Evolutionary conservation across 2,329 filamentous ascomycete genomes (phyloP), one percentile per base, ranked within the genome.

Genomic region (Colletotrichum sp.): DNA sequence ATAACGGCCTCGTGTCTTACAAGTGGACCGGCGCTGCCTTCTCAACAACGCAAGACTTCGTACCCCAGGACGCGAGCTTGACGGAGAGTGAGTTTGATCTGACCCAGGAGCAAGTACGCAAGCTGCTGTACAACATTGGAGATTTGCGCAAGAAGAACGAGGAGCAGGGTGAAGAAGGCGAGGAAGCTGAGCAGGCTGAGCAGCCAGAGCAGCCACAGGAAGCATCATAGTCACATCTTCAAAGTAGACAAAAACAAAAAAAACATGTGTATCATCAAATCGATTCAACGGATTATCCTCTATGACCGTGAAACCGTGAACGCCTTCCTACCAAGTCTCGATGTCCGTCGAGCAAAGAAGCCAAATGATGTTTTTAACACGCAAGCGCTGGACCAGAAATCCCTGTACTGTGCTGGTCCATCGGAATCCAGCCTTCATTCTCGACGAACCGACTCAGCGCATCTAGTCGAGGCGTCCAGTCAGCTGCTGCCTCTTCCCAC

Each of bases 51-150:
- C 74, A 74, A 18, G 70, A 71, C 26, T 71, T 77, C 32, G 36
- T 57, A 12, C 68, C 77, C 2, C 55, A 71, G 34, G 77, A 77
- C 15, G 63, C 52, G 12, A 67, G 52, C 44, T 28, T 77, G 26
- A 68, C 30, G 10, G 68, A 72, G 1, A 76, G 76, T 4, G 85
- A 85, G 71, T 71, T 81, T 4, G 85, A 87, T 26, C 77, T 87
- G 2, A 79, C 83, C 1, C 78, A 81, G 2, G 81, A 83, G 1
- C 86, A 89, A 64, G 81, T 89, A 21, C 83, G 84, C 7, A 82
- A 83, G 68, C 80, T 90, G 9, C 77, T 90, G 36, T 89, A 89
- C 72, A 87, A 83, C 18, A 85, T 85, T 2, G 89, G 89, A 78
- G 86, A 84, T 52, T 79, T 91, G 78, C 86, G 89, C 63, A 91